Conservation (phyloP, 495 filamentous ascomycete genomes). For the Oidiodendron maius region DNA sequence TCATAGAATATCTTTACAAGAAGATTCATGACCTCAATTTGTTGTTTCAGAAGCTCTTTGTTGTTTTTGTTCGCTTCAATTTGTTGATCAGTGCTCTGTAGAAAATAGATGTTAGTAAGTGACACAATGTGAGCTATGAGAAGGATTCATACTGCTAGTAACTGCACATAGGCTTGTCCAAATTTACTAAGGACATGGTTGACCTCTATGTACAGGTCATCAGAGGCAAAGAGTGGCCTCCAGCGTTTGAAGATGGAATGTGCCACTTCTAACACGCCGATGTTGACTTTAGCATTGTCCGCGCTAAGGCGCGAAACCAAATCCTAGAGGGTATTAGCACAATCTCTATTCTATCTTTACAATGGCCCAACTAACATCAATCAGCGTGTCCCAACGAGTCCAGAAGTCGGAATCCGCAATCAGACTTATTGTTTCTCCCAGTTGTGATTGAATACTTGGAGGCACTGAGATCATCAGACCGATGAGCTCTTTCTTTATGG, state of each 20-base stretch:
- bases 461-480: constrained; percentile 94
- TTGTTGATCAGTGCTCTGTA: constrained; percentile 66
- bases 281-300: constrained; percentile 73
- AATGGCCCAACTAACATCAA: constrained; percentile 46
- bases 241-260: constrained; percentile 97
- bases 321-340: constrained; percentile 45
- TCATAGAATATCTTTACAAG: constrained; percentile 91
- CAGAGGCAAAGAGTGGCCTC: constrained; percentile 87
- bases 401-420: constrained; percentile 99
- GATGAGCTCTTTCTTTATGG: constrained; percentile 91
- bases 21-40: constrained; percentile 77
- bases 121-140: background rate
- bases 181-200: constrained; percentile 88
- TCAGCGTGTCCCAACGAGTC: constrained; percentile 88
- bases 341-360: background rate
- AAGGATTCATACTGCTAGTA: constrained; percentile 56
- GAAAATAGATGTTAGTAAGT: constrained; percentile 11
- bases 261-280: constrained; percentile 91
- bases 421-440: constrained; percentile 92
- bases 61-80: constrained; percentile 72
- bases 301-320: constrained; percentile 80
- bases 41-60: constrained; percentile 61
- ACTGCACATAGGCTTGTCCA: constrained; percentile 68
- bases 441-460: constrained; percentile 77
- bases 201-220: constrained; percentile 87